A percentile compares a stretch with the other conserved stretches of the same genome.
These are phyloP conservation scores for Saccharomycopsis hybrid DNA, from an alignment of 1,139 yeast genomes.

Conservation along the genomic window DNA sequence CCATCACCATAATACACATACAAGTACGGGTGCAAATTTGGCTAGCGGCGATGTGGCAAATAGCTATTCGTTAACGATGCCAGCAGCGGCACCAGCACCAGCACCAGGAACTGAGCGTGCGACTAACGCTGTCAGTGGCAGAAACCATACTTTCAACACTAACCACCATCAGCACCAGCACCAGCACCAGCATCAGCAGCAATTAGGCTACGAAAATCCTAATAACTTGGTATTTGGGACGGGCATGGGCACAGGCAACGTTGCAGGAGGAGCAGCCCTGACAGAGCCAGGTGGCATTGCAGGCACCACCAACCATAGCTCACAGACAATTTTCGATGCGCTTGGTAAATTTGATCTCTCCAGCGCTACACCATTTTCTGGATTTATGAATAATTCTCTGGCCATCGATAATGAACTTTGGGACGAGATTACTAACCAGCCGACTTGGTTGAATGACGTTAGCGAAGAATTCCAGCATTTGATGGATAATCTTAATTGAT, in stretches of 20 bases:
- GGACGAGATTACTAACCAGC: constrained; percentile 69
- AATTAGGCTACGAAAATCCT: neutral
- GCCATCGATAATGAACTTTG: constrained; percentile 57
- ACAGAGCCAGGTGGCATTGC: neutral
- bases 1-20: neutral
- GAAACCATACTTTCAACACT: too few relatives aligned
- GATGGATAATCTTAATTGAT: constrained; percentile 21
- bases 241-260: neutral
- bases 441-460: constrained; percentile 39
- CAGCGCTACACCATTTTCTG: neutral
- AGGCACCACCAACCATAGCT: too few relatives aligned
- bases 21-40: too few relatives aligned
- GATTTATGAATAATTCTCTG: neutral
- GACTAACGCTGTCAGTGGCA: too few relatives aligned
- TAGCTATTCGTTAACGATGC: neutral
- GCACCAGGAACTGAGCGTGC: neutral
- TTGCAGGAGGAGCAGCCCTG: neutral
- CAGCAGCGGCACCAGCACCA: neutral
- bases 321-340: neutral
- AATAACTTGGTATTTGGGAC: neutral
- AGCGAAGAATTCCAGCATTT: constrained; percentile 30
- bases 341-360: neutral
- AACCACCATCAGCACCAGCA: too few relatives aligned
- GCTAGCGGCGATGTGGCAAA: neutral
- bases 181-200: neutral